Evolutionary conservation across 345 rosid species (phyloP), one percentile per base, ranked within the genome.

Genomic region (Eucalyptus coolabah): DNA sequence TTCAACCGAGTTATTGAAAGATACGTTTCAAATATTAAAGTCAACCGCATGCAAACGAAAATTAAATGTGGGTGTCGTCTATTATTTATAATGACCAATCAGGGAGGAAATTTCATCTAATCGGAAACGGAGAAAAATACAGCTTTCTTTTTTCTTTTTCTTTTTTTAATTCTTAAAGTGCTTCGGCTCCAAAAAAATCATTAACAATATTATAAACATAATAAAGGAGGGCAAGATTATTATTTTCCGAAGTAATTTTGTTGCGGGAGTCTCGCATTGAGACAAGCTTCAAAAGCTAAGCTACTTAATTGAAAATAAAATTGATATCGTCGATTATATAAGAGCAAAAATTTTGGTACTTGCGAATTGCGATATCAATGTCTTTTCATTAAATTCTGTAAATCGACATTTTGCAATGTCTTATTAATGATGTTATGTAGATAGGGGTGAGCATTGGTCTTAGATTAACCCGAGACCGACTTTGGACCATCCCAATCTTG

Each of bases 401-500:
- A 56, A 56, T 23, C 1, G 1, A 23, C 63, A 56, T 23, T 1
- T 56, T 56, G 3, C 5, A 0, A 23, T 1, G 6, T 56, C 63
- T 56, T 56, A 56, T 56, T 56, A 56, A 23, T 56, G 30, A 56
- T 54, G 59, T 54, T 54, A 2, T 3, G 59, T 8, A 0, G 26
- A 54, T 21, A 50, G 18, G 18, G 18, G 51, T 50, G 51, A 50
- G 51, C 1, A 50, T 50, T 0, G 6, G 18, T 50, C 51, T 3
- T 14, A 15, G 17, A 1, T 50, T 50, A 50, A 50, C 18, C 18
- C 18, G 0, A 3, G 6, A 50, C 51, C 18, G 5, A 50, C 51
- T 50, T 0, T 15, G 1, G 17, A 50, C 51, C 6, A 0, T 0
- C 51, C 51, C 7, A 14, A 50, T 3, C 0, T 5, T 50, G 0